Evolutionary conservation across 179 eudicot genomes (phyloP).

Genomic region (Carnegiea gigantea): DNA sequence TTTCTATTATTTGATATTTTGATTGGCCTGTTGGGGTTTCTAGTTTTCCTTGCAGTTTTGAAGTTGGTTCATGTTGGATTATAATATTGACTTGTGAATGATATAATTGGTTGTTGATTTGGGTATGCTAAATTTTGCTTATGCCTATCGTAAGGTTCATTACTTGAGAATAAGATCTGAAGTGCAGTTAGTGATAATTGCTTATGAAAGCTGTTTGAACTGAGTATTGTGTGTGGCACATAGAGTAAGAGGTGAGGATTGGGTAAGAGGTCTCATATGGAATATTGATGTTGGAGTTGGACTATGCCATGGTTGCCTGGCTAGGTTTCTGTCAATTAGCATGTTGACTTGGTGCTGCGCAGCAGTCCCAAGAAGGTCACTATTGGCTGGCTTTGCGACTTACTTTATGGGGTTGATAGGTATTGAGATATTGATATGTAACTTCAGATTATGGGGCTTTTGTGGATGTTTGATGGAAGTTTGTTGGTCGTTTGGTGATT

Average conservation of each 20-base stretch:
- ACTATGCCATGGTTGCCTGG: background rate
- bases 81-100: background rate
- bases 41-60: background rate
- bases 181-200: background rate
- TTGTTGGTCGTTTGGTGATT: background rate
- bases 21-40: background rate
- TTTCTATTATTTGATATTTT: background rate
- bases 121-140: background rate
- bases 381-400: background rate
- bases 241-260: too few species aligned
- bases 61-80: background rate
- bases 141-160: background rate
- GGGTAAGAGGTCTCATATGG: background rate
- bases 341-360: background rate
- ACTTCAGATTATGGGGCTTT: background rate
- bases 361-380: background rate
- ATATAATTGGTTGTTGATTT: background rate
- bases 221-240: too few species aligned
- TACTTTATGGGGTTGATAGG: background rate
- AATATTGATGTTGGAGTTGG: background rate
- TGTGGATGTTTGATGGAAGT: background rate
- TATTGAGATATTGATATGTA: background rate
- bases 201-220: background rate
- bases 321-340: background rate
- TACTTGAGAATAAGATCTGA: background rate